phyloP scores from a whole-genome alignment of 805 yeast species.

The Wickerhamiella musiphila region DNA sequence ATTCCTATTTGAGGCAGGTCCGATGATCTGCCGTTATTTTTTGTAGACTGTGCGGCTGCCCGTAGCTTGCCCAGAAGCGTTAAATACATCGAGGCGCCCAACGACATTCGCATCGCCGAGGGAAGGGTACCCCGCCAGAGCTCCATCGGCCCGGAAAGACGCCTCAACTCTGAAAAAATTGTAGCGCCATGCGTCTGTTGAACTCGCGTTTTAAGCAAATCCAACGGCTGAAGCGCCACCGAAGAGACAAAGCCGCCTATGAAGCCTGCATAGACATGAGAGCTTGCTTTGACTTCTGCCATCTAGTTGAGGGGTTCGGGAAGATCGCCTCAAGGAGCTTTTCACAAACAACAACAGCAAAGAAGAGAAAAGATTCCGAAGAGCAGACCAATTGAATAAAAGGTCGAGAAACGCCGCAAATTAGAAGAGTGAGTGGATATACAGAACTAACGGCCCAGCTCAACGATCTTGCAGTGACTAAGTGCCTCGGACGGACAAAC shows the following conservation, averaged over 20 bases:
- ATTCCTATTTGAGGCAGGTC: constrained; percentile 54
- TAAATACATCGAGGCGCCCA: constrained; percentile 78
- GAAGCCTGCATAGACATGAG: constrained; percentile 65
- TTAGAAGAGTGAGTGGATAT: too few species aligned
- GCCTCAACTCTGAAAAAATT: constrained; percentile 13
- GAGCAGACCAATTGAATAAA: too few species aligned
- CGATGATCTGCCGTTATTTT: neutral
- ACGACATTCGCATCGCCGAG: constrained; percentile 72
- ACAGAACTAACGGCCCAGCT: too few species aligned
- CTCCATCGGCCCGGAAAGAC: constrained; percentile 20
- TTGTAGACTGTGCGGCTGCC: constrained; percentile 27
- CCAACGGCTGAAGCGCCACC: constrained; percentile 71
- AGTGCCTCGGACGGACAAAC: neutral
- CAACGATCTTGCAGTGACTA: neutral
- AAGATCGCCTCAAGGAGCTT: too few species aligned
- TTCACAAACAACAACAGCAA: too few species aligned
- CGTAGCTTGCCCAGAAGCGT: constrained; percentile 53
- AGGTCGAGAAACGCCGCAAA: too few species aligned
- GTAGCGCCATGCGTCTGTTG: constrained; percentile 35
- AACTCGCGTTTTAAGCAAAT: constrained; percentile 69
- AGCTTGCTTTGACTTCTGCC: constrained; percentile 6
- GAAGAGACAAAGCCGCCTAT: constrained; percentile 73
- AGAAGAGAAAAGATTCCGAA: too few species aligned
- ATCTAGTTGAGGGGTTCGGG: constrained; percentile 1
- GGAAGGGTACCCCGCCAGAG: constrained; percentile 94